A percentile compares a stretch with the other conserved stretches of the same genome.
Evolutionary conservation across 169 alveolate species (phyloP).

Genomic region (Cryptosporidium felis): DNA sequence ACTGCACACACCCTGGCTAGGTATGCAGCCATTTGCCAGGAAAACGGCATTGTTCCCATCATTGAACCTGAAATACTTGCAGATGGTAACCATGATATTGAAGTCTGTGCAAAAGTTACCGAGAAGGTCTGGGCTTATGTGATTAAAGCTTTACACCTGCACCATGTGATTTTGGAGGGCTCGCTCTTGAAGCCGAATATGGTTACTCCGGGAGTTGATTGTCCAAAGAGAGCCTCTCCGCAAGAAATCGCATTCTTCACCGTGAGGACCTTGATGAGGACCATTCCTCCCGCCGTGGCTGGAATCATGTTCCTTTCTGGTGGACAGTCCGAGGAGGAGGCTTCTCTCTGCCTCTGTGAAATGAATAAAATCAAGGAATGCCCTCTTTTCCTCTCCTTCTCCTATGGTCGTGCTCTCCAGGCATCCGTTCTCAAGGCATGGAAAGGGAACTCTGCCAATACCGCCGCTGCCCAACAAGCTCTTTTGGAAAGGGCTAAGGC

Average conservation of each 20-base stretch:
- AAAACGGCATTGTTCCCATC: conserved; percentile 96
- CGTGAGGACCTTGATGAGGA: conserved; percentile 91
- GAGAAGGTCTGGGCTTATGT: conserved; percentile 94
- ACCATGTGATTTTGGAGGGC: conserved; percentile 96
- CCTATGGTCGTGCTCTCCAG: conserved; percentile 99
- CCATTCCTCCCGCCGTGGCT: conserved; percentile 96
- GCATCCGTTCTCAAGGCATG: conserved; percentile 94
- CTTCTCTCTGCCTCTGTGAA: conserved; percentile 94
- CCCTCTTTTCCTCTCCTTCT: conserved; percentile 97
- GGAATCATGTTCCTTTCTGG: conserved; percentile 99
- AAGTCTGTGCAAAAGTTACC: conserved; percentile 93
- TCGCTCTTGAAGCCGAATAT: conserved; percentile 97
- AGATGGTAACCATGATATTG: conserved; percentile 96
- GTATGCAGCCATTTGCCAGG: conserved; percentile 98
- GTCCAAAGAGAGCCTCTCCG: conserved; percentile 87
- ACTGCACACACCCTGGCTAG: conserved; percentile 98
- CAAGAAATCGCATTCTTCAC: conserved; percentile 94
- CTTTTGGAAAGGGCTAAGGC: conserved; percentile 94
- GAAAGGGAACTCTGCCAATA: conserved; percentile 95
- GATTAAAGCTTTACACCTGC: conserved; percentile 92
- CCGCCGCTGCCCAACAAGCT: conserved; percentile 93
- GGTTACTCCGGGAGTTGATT: conserved; percentile 97
- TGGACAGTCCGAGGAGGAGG: conserved; percentile 98
- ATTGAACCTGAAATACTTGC: conserved; percentile 99
- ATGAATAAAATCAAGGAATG: conserved; percentile 90